phyloP scores from a whole-genome alignment of 768 basidiomycete genomes.

The Clitopilus passeckerianus region DNA sequence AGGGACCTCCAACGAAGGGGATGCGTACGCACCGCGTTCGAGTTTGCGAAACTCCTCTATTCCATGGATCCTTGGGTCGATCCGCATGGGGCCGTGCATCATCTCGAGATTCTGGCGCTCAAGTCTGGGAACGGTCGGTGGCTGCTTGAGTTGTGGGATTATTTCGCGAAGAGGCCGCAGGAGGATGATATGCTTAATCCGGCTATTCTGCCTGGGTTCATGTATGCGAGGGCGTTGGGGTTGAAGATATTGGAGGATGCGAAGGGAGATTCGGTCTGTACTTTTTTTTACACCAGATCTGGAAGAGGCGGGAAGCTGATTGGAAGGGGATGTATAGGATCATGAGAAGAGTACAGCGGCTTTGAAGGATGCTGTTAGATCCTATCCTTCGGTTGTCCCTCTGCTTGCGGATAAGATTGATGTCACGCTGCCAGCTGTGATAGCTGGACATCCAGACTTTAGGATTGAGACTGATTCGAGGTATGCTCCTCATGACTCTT shows the following conservation, averaged over 20 bases:
- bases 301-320: background rate
- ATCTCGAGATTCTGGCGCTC: constrained; percentile 81
- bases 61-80: constrained; percentile 84
- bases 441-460: constrained; percentile 60
- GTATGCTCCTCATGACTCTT: constrained; percentile 32
- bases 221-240: constrained; percentile 67
- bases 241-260: constrained; percentile 48
- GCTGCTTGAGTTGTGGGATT: constrained; percentile 66
- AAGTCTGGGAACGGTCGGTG: constrained; percentile 79
- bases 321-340: constrained; percentile 26
- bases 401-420: constrained; percentile 86
- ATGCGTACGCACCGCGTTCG: constrained; percentile 85
- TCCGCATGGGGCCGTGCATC: constrained; percentile 80
- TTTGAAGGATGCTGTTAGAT: constrained; percentile 65
- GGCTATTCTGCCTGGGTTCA: constrained; percentile 71
- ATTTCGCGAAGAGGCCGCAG: constrained; percentile 28
- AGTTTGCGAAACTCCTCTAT: constrained; percentile 83
- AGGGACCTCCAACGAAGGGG: constrained; percentile 89
- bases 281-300: background rate
- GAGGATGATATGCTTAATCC: constrained; percentile 38
- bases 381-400: constrained; percentile 79
- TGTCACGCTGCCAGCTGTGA: constrained; percentile 48
- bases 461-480: constrained; percentile 62
- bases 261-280: constrained; percentile 31
- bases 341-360: constrained; percentile 60